Evolutionary conservation across 345 rosid species (phyloP).

Genomic region (Eucalyptus globulus): DNA sequence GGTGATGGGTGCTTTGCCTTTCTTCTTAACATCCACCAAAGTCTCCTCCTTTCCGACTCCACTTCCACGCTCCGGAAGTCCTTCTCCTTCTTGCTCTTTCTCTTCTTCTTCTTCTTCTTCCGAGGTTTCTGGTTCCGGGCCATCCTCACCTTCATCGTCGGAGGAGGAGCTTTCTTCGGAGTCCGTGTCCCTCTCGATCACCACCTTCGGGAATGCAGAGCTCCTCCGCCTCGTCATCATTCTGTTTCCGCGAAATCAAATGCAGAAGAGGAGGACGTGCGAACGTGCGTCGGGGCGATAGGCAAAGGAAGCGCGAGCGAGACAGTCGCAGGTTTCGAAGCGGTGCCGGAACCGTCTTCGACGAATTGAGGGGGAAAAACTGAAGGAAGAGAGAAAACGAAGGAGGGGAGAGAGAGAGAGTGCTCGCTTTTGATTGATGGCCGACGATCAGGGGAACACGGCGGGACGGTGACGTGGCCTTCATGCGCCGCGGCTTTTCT

Average conservation of each 20-base stretch:
- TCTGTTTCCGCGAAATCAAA: background rate
- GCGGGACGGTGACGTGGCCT: background rate
- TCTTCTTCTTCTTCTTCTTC: background rate
- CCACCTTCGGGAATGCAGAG: constrained; percentile 39
- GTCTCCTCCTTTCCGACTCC: constrained; percentile 6
- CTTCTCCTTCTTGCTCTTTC: constrained; percentile 9
- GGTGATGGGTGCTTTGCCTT: constrained; percentile 70
- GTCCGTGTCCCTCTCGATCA: constrained; percentile 65
- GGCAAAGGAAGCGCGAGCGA: background rate
- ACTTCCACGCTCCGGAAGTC: background rate
- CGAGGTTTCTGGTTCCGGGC: constrained; percentile 3
- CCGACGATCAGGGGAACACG: background rate
- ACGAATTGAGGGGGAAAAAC: background rate
- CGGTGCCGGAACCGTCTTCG: background rate
- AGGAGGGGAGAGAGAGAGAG: background rate
- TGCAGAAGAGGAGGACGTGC: background rate
- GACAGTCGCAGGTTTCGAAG: background rate
- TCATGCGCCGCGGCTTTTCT: background rate
- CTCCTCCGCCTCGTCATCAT: constrained; percentile 20
- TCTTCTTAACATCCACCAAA: constrained; percentile 14
- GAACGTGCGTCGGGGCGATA: background rate
- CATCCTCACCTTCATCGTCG: constrained; percentile 15
- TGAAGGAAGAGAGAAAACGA: background rate
- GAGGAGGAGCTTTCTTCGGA: constrained; percentile 61
- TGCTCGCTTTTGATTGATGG: background rate